phyloP scores from a whole-genome alignment of 495 filamentous ascomycete genomes.

The Neurospora sp. region DNA sequence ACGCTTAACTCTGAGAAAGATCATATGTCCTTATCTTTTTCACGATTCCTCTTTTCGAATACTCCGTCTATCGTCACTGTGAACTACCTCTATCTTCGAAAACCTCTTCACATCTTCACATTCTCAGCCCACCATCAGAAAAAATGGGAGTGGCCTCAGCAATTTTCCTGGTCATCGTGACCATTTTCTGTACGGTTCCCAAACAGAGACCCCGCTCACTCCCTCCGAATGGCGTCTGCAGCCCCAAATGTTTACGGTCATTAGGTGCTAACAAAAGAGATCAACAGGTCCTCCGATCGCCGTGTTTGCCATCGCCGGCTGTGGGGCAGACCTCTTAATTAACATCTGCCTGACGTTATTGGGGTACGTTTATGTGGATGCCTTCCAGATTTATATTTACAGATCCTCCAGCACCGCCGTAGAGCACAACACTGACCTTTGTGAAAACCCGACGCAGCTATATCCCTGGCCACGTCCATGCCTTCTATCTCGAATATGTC shows the following conservation, averaged over 20 bases:
- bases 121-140: neutral
- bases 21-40: neutral
- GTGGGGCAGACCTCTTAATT: slow-evolving; percentile 76
- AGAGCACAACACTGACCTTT: neutral
- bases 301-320: slow-evolving; percentile 30
- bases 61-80: neutral
- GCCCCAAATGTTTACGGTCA: neutral
- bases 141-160: slow-evolving; percentile 45
- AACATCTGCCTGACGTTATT: slow-evolving; percentile 76
- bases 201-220: neutral
- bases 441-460: slow-evolving; percentile 36
- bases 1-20: neutral
- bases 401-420: neutral
- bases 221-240: neutral
- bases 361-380: slow-evolving; percentile 18
- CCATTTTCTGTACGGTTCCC: slow-evolving; percentile 39
- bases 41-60: neutral
- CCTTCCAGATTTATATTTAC: neutral
- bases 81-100: neutral
- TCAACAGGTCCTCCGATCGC: slow-evolving; percentile 32
- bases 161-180: slow-evolving; percentile 46
- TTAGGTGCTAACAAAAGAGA: neutral
- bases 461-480: slow-evolving; percentile 76
- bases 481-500: slow-evolving; percentile 83
- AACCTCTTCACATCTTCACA: neutral